These are phyloP conservation scores for Globisporangium rhizosaccharum DNA, from an alignment of 352 stramenopile genomes.

Conservation along the genomic window DNA sequence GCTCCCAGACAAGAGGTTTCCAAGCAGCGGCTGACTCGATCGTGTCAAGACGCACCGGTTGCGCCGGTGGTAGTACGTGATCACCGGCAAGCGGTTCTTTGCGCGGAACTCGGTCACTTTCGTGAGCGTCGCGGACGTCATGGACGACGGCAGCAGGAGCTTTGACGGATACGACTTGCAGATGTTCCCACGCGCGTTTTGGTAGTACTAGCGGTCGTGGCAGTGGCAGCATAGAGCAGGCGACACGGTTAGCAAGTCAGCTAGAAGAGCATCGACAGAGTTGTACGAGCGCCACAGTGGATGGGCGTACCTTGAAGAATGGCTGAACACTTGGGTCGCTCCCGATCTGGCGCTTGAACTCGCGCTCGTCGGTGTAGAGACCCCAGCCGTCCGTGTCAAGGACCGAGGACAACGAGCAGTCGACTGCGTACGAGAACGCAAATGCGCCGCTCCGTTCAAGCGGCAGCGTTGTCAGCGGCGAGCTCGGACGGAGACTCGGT, in stretches of 20 bases:
- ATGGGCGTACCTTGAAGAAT: conserved; percentile 53
- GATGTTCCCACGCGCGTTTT: conserved; percentile 75
- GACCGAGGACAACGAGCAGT: conserved; percentile 16
- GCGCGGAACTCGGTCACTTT: conserved; percentile 81
- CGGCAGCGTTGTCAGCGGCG: conserved; percentile 18
- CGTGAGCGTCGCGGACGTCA: conserved; percentile 55
- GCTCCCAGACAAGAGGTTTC: conserved; percentile 60
- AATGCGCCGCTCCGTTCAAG: conserved; percentile 60
- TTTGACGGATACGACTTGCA: conserved; percentile 82
- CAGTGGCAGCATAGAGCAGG: neutral
- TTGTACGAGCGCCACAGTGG: no score
- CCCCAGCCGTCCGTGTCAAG: conserved; percentile 66
- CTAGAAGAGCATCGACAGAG: neutral
- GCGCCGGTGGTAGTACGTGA: conserved; percentile 79
- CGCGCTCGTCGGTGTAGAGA: conserved; percentile 62
- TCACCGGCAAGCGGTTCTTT: conserved; percentile 81
- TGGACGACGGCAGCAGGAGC: conserved; percentile 64
- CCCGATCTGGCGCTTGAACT: conserved; percentile 79
- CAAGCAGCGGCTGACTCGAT: conserved; percentile 77
- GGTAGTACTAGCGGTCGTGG: conserved; percentile 45
- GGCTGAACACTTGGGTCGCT: conserved; percentile 46
- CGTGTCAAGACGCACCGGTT: conserved; percentile 79
- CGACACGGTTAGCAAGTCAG: conserved; percentile 5
- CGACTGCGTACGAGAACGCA: conserved; percentile 58
- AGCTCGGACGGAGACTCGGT: conserved; percentile 33